These are phyloP conservation scores for Phoenix roebelenii DNA, from an alignment of 176 grass and related monocot genomes.

Conservation along the genomic window DNA sequence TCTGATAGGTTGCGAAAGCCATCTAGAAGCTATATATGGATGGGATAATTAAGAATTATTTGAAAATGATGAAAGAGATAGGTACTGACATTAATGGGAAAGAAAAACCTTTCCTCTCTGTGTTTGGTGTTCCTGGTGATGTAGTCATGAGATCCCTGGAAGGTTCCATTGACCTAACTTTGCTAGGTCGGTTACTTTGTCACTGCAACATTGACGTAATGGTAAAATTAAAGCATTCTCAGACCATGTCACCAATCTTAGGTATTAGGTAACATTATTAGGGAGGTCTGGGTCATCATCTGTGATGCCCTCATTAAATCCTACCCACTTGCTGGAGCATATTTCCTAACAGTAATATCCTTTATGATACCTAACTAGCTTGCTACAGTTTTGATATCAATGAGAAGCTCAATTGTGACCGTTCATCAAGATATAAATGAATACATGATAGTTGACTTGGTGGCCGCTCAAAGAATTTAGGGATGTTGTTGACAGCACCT, in stretches of 20 bases:
- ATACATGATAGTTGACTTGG: too few species aligned
- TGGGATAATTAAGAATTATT: too few species aligned
- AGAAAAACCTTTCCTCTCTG: conserved; percentile 18
- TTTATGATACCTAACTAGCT: conserved; percentile 45
- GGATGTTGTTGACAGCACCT: too few species aligned
- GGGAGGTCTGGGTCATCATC: conserved; percentile 29
- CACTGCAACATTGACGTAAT: conserved; percentile 34
- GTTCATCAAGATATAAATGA: neutral
- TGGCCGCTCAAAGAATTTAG: too few species aligned
- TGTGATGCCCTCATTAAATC: conserved; percentile 35
- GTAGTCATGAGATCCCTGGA: conserved; percentile 31
- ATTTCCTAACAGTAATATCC: conserved; percentile 13
- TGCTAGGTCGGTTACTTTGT: conserved; percentile 38
- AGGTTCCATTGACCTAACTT: conserved; percentile 32
- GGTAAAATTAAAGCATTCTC: conserved; percentile 27
- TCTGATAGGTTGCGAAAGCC: too few species aligned
- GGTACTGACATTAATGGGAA: too few species aligned
- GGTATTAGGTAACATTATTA: conserved; percentile 49
- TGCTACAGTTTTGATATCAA: conserved; percentile 21
- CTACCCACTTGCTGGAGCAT: conserved; percentile 21
- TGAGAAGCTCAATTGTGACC: conserved; percentile 20
- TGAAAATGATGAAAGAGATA: too few species aligned
- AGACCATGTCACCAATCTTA: conserved; percentile 37
- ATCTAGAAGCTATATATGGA: too few species aligned
- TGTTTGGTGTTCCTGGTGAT: conserved; percentile 37